Conservation (phyloP, 1,139 yeast species). For the Geotrichum cucujoidarum region DNA sequence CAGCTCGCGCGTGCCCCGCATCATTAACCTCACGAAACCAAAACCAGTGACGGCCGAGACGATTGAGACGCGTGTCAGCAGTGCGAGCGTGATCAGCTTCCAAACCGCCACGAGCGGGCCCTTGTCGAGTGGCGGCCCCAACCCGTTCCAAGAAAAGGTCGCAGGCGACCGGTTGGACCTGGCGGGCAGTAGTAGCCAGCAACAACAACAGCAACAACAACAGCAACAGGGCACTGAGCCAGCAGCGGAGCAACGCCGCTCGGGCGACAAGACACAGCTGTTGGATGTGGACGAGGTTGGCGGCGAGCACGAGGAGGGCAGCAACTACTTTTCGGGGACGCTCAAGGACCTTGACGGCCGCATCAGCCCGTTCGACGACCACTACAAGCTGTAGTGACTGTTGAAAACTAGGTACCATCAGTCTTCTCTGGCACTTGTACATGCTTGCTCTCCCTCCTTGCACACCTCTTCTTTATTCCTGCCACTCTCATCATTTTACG, state of each 20-base stretch:
- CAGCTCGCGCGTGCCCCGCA: no score
- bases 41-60: background rate
- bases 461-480: no score
- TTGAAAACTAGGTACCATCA: background rate
- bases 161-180: constrained; percentile 10
- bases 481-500: no score
- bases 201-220: no score
- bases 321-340: constrained; percentile 8
- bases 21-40: background rate
- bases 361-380: constrained; percentile 17
- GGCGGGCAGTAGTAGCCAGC: no score
- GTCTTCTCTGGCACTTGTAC: no score
- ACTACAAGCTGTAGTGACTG: constrained; percentile 11
- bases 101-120: constrained; percentile 2
- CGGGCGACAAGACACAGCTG: background rate
- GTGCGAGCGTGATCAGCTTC: constrained; percentile 1
- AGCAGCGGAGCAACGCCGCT: background rate
- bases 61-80: background rate
- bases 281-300: background rate
- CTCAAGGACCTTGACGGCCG: constrained; percentile 15
- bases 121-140: background rate
- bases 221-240: background rate
- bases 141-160: constrained; percentile 5
- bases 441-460: no score
- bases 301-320: background rate